Evolutionary conservation across 306 rosid genomes (phyloP).

Genomic region (Medicago ruthenica): DNA sequence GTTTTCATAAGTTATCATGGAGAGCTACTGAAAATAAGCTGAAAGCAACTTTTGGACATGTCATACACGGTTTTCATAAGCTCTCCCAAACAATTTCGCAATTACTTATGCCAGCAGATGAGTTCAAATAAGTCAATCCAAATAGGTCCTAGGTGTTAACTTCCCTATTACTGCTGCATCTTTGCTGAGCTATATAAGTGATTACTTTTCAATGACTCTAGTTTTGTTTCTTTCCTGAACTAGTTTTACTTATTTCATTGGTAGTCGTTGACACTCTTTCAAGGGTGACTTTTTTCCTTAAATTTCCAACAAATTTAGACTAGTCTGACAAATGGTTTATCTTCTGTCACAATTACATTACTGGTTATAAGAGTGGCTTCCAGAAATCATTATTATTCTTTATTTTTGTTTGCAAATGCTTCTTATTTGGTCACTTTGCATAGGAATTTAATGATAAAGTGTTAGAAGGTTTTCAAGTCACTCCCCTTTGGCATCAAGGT

Average conservation of each 20-base stretch:
- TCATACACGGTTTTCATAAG: not conserved
- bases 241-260: not conserved
- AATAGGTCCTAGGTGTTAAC: not conserved
- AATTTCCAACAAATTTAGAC: conserved; percentile 4
- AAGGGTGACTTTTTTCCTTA: not conserved
- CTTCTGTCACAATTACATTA: not conserved
- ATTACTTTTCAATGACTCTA: not conserved
- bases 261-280: not conserved
- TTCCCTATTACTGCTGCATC: not conserved
- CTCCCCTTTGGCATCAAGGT: conserved; percentile 95
- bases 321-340: conserved; percentile 8
- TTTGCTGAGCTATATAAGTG: not conserved
- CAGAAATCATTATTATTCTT: not conserved
- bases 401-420: conserved; percentile 16
- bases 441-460: conserved; percentile 84
- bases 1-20: not conserved
- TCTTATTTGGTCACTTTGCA: conserved; percentile 33
- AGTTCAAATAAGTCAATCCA: not conserved
- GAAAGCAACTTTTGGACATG: not conserved
- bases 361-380: conserved; percentile 17
- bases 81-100: not conserved
- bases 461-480: conserved; percentile 93
- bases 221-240: not conserved
- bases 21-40: not conserved
- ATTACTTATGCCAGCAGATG: not conserved